Evolutionary conservation across 148 eudicot species (phyloP).

Genomic region (Silene latifolia): DNA sequence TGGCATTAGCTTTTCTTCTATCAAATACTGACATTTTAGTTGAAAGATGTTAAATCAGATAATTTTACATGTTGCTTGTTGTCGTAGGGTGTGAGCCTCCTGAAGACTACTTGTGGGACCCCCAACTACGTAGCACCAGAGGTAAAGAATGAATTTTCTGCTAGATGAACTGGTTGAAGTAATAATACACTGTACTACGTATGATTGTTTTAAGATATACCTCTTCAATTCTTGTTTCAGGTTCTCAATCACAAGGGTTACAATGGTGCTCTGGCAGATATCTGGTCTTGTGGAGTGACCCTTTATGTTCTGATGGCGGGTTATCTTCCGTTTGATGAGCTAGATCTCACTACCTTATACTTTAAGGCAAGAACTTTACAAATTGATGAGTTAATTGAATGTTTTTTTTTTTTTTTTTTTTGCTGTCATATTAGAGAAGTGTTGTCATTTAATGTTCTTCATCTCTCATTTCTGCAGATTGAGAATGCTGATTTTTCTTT

Average conservation of each 20-base stretch:
- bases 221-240: conserved; percentile 34
- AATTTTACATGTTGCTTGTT: conserved; percentile 20
- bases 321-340: conserved; percentile 95
- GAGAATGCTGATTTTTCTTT: conserved; percentile 79
- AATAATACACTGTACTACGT: background rate
- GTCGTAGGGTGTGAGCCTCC: conserved; percentile 74
- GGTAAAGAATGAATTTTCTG: conserved; percentile 38
- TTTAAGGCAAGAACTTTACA: conserved; percentile 60
- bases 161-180: background rate
- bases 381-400: background rate
- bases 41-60: conserved; percentile 12
- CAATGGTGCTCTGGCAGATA: conserved; percentile 93
- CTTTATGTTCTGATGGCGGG: conserved; percentile 94
- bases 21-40: background rate
- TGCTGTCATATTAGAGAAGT: background rate
- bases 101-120: conserved; percentile 95
- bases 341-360: conserved; percentile 88
- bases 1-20: background rate
- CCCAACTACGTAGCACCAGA: conserved; percentile 99
- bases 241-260: conserved; percentile 97
- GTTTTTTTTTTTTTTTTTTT: background rate
- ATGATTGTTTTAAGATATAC: background rate
- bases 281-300: conserved; percentile 98
- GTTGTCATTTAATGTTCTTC: conserved; percentile 4
- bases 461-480: conserved; percentile 47